Evolutionary conservation across 2,329 filamentous ascomycete species (phyloP), one percentile per base, ranked within the genome.

Genomic region (Rutstroemia sydowiana): DNA sequence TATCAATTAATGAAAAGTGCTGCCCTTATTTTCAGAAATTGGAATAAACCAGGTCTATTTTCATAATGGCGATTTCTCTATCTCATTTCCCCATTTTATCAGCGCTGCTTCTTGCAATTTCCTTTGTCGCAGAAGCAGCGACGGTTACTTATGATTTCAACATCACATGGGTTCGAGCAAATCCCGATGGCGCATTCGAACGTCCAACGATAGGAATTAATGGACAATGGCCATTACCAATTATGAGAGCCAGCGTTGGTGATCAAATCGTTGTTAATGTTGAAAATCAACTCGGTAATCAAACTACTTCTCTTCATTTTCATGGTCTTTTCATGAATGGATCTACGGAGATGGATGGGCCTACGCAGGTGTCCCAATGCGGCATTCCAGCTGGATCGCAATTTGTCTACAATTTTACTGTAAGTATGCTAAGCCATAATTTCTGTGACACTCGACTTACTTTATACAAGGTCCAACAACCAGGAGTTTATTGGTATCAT

Each of bases 401-500:
- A 10, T 82, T 89, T 60, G 82, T 77, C 2, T 90, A 88, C 66
- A 78, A 85, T 64, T 87, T 88, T 63, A 84, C 59, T 11, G 79
- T 84, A 58, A 56, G 61, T 54, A 3, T 23, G 9, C 13, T 34
- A 8, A 26, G 10, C 10, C 23, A 26, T 8, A 26, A 30, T 31
- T 11, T 26, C 14, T 13, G 14, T 20, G 87, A 41, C 20, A 53
- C 13, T 58, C 20, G 10, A 32, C 48, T 30, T 20, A 49, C 30
- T 10, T 3, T 14, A 21, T 39, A 20, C 8, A 26, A 77, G 75
- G 62, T 74, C 13, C 65, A 80, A 45, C 84, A 88, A 70, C 75
- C 82, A 0, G 87, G 86, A 26, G 87, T 85, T 1, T 90, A 88
- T 67, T 90, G 86, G 87, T 91, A 90, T 57, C 80, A 84, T 61